Percentiles rank a stretch among this genome's conserved stretches.
These are phyloP conservation scores for Penicillium turbatum DNA, from an alignment of 495 filamentous ascomycete species.

Conservation along the genomic window DNA sequence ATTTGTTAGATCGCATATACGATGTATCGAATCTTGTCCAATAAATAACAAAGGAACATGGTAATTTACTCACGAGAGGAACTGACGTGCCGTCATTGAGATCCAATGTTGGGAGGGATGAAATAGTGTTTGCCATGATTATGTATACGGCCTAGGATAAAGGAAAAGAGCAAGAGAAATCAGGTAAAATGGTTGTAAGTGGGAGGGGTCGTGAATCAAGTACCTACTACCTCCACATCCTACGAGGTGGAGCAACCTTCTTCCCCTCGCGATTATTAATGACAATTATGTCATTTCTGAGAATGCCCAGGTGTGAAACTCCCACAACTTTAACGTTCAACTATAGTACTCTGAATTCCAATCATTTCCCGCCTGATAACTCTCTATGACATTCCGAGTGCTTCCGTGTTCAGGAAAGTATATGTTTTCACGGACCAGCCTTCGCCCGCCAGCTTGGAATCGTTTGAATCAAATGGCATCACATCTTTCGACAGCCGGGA, in stretches of 20 bases:
- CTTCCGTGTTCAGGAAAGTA: conserved; percentile 6
- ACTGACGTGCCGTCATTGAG: conserved; percentile 71
- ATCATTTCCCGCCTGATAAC: neutral
- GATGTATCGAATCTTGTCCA: too few species aligned
- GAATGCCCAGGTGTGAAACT: too few species aligned
- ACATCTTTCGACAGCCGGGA: conserved; percentile 42
- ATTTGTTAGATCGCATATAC: conserved; percentile 7
- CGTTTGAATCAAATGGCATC: conserved; percentile 47
- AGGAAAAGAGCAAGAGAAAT: too few species aligned
- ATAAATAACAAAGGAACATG: too few species aligned
- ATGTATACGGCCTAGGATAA: too few species aligned
- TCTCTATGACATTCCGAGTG: conserved; percentile 13
- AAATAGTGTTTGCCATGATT: conserved; percentile 18
- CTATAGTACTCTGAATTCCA: neutral
- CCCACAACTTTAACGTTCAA: too few species aligned
- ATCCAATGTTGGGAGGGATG: conserved; percentile 48
- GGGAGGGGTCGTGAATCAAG: too few species aligned
- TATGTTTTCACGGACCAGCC: conserved; percentile 26
- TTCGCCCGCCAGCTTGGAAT: conserved; percentile 8
- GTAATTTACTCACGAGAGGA: conserved; percentile 57
- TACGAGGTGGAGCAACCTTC: too few species aligned
- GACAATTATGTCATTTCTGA: conserved; percentile 21
- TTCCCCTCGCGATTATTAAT: conserved; percentile 17
- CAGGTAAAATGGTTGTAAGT: too few species aligned
- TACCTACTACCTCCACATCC: too few species aligned